Conservation (phyloP, 768 basidiomycete species). For the Leccinum ochraceum region DNA sequence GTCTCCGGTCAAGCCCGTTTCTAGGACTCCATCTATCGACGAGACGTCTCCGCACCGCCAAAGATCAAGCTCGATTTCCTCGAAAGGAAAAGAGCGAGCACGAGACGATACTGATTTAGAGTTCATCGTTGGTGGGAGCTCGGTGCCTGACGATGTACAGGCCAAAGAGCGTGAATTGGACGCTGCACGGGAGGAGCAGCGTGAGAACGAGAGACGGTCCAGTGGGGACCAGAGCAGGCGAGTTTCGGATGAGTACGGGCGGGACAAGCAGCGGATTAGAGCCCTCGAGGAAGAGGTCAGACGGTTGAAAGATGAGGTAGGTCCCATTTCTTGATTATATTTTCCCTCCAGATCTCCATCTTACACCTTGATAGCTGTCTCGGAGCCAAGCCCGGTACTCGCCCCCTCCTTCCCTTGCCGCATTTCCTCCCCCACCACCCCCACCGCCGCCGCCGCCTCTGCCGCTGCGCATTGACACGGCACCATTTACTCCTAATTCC, state of each 20-base stretch:
- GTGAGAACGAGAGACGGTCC: conserved; percentile 42
- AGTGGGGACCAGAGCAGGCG: conserved; percentile 37
- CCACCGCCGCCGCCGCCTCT: conserved; percentile 43
- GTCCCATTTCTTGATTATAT: background rate
- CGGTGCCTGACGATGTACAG: conserved; percentile 48
- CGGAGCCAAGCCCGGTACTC: conserved; percentile 33
- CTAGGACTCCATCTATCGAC: conserved; percentile 28
- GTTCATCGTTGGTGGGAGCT: conserved; percentile 39
- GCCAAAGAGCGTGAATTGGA: conserved; percentile 66
- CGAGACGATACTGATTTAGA: conserved; percentile 31
- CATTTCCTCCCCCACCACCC: conserved; percentile 50
- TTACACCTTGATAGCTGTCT: conserved; percentile 42
- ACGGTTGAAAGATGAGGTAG: conserved; percentile 58
- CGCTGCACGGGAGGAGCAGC: conserved; percentile 54
- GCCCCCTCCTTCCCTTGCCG: conserved; percentile 13
- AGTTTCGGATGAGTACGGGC: conserved; percentile 43
- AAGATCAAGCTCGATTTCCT: conserved; percentile 14
- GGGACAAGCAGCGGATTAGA: conserved; percentile 43
- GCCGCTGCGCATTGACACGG: conserved; percentile 11
- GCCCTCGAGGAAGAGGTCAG: conserved; percentile 67
- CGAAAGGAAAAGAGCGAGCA: conserved; percentile 51
- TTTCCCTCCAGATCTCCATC: background rate
- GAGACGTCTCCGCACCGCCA: conserved; percentile 13
- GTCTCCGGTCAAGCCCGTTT: conserved; percentile 33
- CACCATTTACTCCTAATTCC: conserved; percentile 16